Conservation (phyloP, 1,139 yeast species). For the Martiniozyma asiatica region DNA sequence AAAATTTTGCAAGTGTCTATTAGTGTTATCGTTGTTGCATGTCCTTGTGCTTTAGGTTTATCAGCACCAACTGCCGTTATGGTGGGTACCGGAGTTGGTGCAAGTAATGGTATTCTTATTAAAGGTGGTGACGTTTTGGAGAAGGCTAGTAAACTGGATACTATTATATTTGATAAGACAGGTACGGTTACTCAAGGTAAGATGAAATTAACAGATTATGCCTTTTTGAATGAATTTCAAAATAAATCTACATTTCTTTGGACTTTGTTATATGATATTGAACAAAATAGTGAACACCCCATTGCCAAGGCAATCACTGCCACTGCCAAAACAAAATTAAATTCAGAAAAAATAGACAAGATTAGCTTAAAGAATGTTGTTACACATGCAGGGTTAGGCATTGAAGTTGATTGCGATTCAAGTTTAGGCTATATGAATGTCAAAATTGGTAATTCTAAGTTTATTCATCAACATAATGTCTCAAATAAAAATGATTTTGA, state of each 20-base stretch:
- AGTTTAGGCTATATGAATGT: conserved; percentile 4
- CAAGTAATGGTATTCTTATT: conserved; percentile 75
- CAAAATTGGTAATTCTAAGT: conserved; percentile 40
- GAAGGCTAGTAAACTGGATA: conserved; percentile 49
- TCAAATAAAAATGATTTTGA: conserved; percentile 12
- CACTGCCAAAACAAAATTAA: conserved; percentile 23
- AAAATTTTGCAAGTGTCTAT: conserved; percentile 60
- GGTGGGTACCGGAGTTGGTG: conserved; percentile 98
- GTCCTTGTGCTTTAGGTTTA: conserved; percentile 94
- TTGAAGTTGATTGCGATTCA: conserved; percentile 37
- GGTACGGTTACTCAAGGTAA: conserved; percentile 87
- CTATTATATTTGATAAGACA: conserved; percentile 84
- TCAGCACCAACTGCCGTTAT: conserved; percentile 98
- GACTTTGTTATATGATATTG: conserved; percentile 52
- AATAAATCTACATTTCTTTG: conserved; percentile 31
- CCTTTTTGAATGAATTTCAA: conserved; percentile 10
- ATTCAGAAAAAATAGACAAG: background rate
- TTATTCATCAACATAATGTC: conserved; percentile 24
- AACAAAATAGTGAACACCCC: conserved; percentile 77
- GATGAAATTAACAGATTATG: conserved; percentile 31
- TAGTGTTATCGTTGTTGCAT: conserved; percentile 90
- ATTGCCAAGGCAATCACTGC: conserved; percentile 56
- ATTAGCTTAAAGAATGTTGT: conserved; percentile 27
- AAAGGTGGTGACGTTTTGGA: conserved; percentile 92
- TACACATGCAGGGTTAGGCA: conserved; percentile 62